These are phyloP conservation scores for Sarocladiaceae sp. DNA, from an alignment of 2,329 filamentous ascomycete genomes.

Conservation along the genomic window DNA sequence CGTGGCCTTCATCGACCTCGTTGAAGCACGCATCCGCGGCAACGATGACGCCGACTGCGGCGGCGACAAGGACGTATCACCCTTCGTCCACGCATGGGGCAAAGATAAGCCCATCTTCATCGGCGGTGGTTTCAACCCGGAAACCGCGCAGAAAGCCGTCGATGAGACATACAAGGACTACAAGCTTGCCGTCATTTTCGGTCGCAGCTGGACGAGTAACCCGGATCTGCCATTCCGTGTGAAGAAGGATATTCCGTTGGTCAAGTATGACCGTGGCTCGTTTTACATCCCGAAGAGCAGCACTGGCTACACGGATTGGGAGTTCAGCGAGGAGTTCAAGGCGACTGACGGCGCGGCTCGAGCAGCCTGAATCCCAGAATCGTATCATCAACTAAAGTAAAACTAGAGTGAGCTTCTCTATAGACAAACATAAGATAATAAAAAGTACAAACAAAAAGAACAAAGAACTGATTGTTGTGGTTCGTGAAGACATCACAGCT, in stretches of 20 bases:
- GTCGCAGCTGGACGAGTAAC: constrained; percentile 25
- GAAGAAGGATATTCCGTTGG: constrained; percentile 20
- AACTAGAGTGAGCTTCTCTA: too few species aligned
- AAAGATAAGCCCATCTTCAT: constrained; percentile 20
- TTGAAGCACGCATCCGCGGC: constrained; percentile 48
- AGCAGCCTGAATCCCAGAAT: neutral
- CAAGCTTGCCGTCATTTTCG: constrained; percentile 19
- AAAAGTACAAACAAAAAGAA: too few species aligned
- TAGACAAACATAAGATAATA: too few species aligned
- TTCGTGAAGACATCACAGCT: too few species aligned
- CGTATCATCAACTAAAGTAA: too few species aligned
- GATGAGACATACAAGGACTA: constrained; percentile 13
- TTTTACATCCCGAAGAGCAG: constrained; percentile 23
- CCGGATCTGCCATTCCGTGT: constrained; percentile 26
- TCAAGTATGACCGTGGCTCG: constrained; percentile 22
- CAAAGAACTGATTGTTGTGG: too few species aligned
- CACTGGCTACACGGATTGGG: constrained; percentile 4
- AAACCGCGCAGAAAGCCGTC: constrained; percentile 13
- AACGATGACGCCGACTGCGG: constrained; percentile 26
- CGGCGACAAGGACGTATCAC: constrained; percentile 11
- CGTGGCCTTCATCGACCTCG: constrained; percentile 53
- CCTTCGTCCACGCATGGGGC: constrained; percentile 19
- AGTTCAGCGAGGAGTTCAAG: constrained; percentile 18
- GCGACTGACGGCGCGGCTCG: neutral
- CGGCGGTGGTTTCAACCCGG: constrained; percentile 20